Evolutionary conservation across 352 stramenopile genomes (phyloP).

Genomic region (Aphanomyces cochlioides): DNA sequence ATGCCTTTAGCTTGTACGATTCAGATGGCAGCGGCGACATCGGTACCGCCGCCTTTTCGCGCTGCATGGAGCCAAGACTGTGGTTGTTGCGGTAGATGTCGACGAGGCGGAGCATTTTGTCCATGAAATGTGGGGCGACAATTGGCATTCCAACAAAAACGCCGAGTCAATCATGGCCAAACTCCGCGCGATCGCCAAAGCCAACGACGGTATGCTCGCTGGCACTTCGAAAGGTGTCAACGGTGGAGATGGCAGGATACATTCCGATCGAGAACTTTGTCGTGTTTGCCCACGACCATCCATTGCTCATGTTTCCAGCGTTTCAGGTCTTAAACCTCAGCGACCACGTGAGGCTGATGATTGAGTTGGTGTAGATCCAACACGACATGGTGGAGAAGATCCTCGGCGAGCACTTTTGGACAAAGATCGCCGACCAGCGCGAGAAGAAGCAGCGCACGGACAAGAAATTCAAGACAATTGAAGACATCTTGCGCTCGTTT

Average conservation of each 20-base stretch:
- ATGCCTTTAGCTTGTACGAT: conserved; percentile 74
- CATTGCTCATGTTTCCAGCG: conserved; percentile 62
- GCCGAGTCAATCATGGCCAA: conserved; percentile 60
- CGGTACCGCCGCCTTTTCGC: conserved; percentile 18
- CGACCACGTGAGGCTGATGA: too few relatives aligned
- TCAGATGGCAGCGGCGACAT: conserved; percentile 65
- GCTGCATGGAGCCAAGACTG: background rate
- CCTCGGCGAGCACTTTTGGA: conserved; percentile 58
- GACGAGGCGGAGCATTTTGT: conserved; percentile 48
- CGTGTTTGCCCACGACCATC: conserved; percentile 52
- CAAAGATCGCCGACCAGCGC: conserved; percentile 44
- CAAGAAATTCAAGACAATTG: conserved; percentile 9
- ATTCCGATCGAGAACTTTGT: conserved; percentile 50
- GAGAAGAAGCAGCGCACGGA: conserved; percentile 22
- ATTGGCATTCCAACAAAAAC: conserved; percentile 49
- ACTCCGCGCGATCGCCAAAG: conserved; percentile 34
- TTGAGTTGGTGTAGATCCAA: conserved; percentile 40
- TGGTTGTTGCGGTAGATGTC: conserved; percentile 31
- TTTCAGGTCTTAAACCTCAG: conserved; percentile 34
- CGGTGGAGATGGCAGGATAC: conserved; percentile 24
- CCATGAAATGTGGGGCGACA: conserved; percentile 53
- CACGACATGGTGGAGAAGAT: conserved; percentile 59
- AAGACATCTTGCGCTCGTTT: conserved; percentile 15
- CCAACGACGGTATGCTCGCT: conserved; percentile 36
- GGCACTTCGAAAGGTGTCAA: conserved; percentile 28